Conservation (phyloP, 140 eudicot genomes). For the Oenanthe javanica region DNA sequence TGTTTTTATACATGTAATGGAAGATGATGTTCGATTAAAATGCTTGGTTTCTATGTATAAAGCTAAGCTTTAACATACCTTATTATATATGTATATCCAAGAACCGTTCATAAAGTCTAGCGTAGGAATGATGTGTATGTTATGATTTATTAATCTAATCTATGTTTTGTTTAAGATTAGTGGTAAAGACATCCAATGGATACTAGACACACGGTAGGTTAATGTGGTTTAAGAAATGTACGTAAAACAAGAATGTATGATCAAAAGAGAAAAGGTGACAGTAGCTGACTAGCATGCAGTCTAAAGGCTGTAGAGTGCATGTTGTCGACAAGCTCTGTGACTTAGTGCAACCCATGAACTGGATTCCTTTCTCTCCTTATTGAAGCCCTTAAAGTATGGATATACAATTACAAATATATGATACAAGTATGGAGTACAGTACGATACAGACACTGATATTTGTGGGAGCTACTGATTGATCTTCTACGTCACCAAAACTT, state of each 20-base stretch:
- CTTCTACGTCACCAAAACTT: not conserved
- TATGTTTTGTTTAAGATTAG: conserved; percentile 3
- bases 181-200: not conserved
- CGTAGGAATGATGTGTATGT: conserved; percentile 5
- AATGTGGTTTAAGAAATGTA: not conserved
- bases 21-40: conserved; percentile 11
- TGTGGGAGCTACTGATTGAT: not conserved
- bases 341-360: conserved; percentile 8
- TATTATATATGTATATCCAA: not conserved
- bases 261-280: conserved; percentile 17
- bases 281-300: conserved; percentile 11
- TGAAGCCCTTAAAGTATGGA: not conserved
- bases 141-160: not conserved
- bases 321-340: conserved; percentile 13
- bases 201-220: not conserved
- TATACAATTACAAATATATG: not conserved
- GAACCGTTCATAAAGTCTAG: conserved; percentile 17
- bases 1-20: conserved; percentile 3
- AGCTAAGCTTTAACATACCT: conserved; percentile 3
- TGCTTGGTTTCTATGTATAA: not conserved
- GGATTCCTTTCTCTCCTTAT: conserved; percentile 9
- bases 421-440: not conserved
- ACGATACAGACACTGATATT: not conserved
- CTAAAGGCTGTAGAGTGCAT: conserved; percentile 15
- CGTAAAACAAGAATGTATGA: conserved; percentile 19